These are phyloP conservation scores for Daldinia childiae DNA, from an alignment of 495 filamentous ascomycete genomes.

Conservation along the genomic window DNA sequence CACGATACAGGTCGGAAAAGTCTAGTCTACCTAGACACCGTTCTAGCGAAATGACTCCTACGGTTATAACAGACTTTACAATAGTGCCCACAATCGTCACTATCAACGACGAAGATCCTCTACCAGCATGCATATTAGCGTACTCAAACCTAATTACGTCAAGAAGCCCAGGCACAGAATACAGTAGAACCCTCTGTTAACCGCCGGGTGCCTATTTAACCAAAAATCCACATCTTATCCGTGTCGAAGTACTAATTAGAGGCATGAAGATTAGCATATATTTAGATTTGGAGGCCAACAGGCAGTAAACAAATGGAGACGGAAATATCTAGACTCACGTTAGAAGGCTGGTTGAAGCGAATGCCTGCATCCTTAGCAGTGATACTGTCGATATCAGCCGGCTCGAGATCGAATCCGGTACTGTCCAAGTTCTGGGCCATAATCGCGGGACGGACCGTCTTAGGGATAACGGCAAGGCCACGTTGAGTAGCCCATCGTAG, in stretches of 20 bases:
- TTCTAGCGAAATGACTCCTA: constrained; percentile 39
- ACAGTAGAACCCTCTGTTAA: constrained; percentile 5
- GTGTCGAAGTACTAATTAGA: constrained; percentile 59
- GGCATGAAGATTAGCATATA: constrained; percentile 27
- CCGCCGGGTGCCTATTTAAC: constrained; percentile 44
- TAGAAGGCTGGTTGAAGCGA: constrained; percentile 85
- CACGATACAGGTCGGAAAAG: constrained; percentile 34
- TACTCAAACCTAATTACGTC: constrained; percentile 13
- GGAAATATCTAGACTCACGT: constrained; percentile 52
- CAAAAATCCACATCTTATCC: constrained; percentile 63
- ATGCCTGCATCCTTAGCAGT: constrained; percentile 71
- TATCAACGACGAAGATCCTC: constrained; percentile 11
- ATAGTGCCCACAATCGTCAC: constrained; percentile 19
- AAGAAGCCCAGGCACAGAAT: background rate
- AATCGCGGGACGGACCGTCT: constrained; percentile 69
- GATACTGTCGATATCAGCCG: constrained; percentile 74
- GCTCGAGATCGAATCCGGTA: constrained; percentile 71
- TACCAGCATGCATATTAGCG: constrained; percentile 17
- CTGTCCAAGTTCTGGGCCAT: constrained; percentile 72
- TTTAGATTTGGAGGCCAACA: constrained; percentile 48
- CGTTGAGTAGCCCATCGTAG: constrained; percentile 95
- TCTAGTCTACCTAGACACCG: constrained; percentile 35
- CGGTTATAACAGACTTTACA: constrained; percentile 30
- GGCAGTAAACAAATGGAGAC: constrained; percentile 7
- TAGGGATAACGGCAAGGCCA: constrained; percentile 91